These are phyloP conservation scores for Clarireedia homoeocarpa DNA, from an alignment of 2,329 filamentous ascomycete genomes.

Conservation along the genomic window DNA sequence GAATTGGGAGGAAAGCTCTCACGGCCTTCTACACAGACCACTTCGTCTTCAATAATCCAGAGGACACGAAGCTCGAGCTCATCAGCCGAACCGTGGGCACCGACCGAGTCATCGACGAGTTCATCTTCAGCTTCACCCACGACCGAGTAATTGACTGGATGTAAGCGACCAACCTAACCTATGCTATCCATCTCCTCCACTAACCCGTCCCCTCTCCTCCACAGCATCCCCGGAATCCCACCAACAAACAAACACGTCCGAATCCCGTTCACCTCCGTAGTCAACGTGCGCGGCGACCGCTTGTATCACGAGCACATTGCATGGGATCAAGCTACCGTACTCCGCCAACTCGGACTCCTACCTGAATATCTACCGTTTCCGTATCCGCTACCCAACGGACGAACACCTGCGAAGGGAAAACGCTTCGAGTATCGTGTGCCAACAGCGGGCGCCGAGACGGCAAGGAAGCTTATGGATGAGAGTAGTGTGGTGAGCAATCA, in stretches of 20 bases:
- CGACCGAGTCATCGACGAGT: slow-evolving; percentile 66
- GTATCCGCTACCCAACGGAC: slow-evolving; percentile 35
- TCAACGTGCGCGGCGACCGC: slow-evolving; percentile 60
- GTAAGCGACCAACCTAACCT: slow-evolving; percentile 35
- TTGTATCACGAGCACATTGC: slow-evolving; percentile 64
- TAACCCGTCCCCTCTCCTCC: neutral
- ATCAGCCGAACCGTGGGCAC: slow-evolving; percentile 64
- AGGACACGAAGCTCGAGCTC: slow-evolving; percentile 59
- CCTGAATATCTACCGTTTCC: slow-evolving; percentile 34
- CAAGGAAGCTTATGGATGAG: slow-evolving; percentile 39
- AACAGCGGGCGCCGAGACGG: slow-evolving; percentile 48
- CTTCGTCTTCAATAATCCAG: slow-evolving; percentile 68
- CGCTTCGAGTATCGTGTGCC: slow-evolving; percentile 52
- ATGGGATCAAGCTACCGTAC: slow-evolving; percentile 59
- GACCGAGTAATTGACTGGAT: slow-evolving; percentile 59
- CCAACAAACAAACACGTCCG: slow-evolving; percentile 45
- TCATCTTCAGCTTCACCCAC: slow-evolving; percentile 58
- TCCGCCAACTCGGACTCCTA: slow-evolving; percentile 54
- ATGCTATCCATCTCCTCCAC: neutral
- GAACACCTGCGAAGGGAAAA: slow-evolving; percentile 28
- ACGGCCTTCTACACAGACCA: slow-evolving; percentile 63
- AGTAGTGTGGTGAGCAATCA: slow-evolving; percentile 46
- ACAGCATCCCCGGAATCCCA: slow-evolving; percentile 49
- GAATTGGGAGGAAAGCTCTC: slow-evolving; percentile 55
- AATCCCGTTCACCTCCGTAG: slow-evolving; percentile 57